phyloP scores from a whole-genome alignment of 257 asterid genomes.

The Phtheirospermum japonicum region DNA sequence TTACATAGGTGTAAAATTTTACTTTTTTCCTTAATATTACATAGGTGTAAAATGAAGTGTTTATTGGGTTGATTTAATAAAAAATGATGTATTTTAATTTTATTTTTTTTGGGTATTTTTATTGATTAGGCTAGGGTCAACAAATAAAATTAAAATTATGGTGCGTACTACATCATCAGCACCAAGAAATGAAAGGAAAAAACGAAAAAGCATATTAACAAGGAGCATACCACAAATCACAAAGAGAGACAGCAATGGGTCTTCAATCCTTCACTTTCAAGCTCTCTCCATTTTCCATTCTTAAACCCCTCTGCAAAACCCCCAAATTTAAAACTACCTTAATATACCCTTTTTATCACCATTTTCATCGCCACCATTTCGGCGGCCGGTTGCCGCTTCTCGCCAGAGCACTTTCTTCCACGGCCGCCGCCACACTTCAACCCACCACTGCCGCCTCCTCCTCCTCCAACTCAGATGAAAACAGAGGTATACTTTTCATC shows the following conservation, averaged over 20 bases:
- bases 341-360: slow-evolving; percentile 21
- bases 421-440: slow-evolving; percentile 40
- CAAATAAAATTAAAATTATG: too few relatives aligned
- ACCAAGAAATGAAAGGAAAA: background rate
- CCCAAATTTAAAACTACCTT: slow-evolving; percentile 19
- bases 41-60: too few relatives aligned
- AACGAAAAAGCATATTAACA: background rate
- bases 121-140: too few relatives aligned
- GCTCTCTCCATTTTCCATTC: slow-evolving; percentile 25
- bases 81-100: too few relatives aligned
- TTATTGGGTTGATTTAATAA: too few relatives aligned
- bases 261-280: slow-evolving; percentile 34
- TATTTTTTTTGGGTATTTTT: too few relatives aligned
- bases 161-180: too few relatives aligned
- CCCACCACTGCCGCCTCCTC: slow-evolving; percentile 26
- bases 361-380: slow-evolving; percentile 20
- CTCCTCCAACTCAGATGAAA: slow-evolving; percentile 30
- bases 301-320: slow-evolving; percentile 36
- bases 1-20: too few relatives aligned
- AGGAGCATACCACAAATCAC: background rate
- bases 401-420: slow-evolving; percentile 48
- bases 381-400: slow-evolving; percentile 34
- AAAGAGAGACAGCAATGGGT: slow-evolving; percentile 41
- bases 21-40: too few relatives aligned
- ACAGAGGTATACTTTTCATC: slow-evolving; percentile 35